Conservation (phyloP, 2,329 filamentous ascomycete genomes). For the Penicillium occitanis region DNA sequence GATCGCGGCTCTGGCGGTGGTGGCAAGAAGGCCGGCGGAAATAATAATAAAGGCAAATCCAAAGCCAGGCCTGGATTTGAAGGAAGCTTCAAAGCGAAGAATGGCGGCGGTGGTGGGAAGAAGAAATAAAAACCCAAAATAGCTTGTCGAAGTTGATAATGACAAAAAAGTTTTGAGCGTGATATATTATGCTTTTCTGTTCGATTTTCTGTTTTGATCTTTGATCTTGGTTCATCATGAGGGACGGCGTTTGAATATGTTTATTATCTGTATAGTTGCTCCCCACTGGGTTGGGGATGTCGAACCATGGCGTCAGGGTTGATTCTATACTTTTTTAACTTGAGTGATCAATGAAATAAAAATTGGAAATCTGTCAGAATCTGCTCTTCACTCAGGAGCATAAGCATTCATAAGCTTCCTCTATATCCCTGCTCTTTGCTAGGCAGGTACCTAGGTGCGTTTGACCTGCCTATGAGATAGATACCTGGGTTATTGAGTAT, state of each 20-base stretch:
- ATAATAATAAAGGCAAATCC: constrained; percentile 41
- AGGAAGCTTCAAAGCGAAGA: constrained; percentile 64
- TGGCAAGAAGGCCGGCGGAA: constrained; percentile 26
- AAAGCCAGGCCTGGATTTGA: constrained; percentile 68
- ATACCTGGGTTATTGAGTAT: neutral
- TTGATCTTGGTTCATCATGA: constrained; percentile 8
- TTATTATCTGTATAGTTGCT: neutral
- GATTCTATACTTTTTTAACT: neutral
- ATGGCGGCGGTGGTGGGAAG: constrained; percentile 39
- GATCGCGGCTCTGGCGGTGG: constrained; percentile 61
- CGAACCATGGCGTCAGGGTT: neutral
- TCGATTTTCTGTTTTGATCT: neutral
- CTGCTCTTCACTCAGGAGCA: neutral
- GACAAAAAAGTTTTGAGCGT: constrained; percentile 13
- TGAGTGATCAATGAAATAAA: constrained; percentile 6
- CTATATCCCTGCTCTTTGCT: neutral
- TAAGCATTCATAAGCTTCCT: neutral
- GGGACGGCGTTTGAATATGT: constrained; percentile 5
- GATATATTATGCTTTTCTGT: neutral
- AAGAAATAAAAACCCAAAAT: constrained; percentile 35
- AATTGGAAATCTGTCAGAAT: constrained; percentile 8
- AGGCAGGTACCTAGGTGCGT: neutral
- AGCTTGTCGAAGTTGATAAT: constrained; percentile 4
- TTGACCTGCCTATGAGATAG: neutral
- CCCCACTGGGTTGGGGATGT: neutral